Evolutionary conservation across 768 basidiomycete species (phyloP).

Genomic region (Neoboletus brunneissimus): DNA sequence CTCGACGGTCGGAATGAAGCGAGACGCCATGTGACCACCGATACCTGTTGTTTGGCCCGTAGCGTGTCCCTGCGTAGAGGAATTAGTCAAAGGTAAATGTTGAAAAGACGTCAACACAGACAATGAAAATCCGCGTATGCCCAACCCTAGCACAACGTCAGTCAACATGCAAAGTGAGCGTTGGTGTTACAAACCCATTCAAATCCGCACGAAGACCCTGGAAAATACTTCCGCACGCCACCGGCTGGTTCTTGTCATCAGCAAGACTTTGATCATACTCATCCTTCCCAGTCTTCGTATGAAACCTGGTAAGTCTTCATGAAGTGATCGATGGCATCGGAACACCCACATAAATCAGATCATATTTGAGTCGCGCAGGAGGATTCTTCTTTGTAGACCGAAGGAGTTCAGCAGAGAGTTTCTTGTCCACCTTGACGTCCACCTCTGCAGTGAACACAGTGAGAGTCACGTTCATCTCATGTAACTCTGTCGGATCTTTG

Average conservation of each 20-base stretch:
- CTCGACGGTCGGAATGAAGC: slow-evolving; percentile 17
- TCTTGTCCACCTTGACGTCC: slow-evolving; percentile 61
- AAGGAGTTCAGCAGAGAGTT: slow-evolving; percentile 68
- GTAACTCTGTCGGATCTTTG: slow-evolving; percentile 26
- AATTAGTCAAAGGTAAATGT: neutral
- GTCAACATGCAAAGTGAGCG: neutral
- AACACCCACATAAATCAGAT: slow-evolving; percentile 65
- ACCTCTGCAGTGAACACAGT: slow-evolving; percentile 41
- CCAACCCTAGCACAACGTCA: slow-evolving; percentile 5
- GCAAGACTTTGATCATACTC: slow-evolving; percentile 72
- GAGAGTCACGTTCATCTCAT: slow-evolving; percentile 28
- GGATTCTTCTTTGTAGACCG: slow-evolving; percentile 95
- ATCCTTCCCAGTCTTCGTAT: slow-evolving; percentile 68
- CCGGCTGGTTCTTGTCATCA: slow-evolving; percentile 58
- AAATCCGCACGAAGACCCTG: slow-evolving; percentile 84
- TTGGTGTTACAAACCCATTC: slow-evolving; percentile 56
- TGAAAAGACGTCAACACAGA: neutral
- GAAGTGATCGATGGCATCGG: neutral
- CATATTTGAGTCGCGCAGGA: slow-evolving; percentile 68
- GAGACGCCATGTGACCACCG: slow-evolving; percentile 18
- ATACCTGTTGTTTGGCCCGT: slow-evolving; percentile 15
- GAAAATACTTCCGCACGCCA: slow-evolving; percentile 76
- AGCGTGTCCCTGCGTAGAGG: slow-evolving; percentile 8
- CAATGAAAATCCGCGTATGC: slow-evolving; percentile 16
- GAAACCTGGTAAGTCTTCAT: neutral